Percentiles rank a stretch among this genome's conserved stretches.
phyloP scores from a whole-genome alignment of 441 rosid genomes.

The Dalechampia spathulata region DNA sequence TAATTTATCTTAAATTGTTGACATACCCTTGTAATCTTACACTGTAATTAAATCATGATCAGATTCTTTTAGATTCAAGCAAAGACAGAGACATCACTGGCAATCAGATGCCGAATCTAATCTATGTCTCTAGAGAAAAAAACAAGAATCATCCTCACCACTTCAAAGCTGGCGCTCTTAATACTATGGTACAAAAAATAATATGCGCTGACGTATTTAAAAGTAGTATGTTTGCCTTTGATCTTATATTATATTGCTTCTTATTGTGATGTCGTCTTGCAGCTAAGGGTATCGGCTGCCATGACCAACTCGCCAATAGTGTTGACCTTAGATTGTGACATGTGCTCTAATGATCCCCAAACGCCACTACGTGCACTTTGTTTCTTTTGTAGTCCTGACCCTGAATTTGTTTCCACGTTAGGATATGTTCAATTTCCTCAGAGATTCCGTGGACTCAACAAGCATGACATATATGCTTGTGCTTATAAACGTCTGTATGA shows the following conservation, averaged over 20 bases:
- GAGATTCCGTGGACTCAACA: constrained; percentile 36
- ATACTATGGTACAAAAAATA: constrained; percentile 59
- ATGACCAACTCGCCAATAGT: constrained; percentile 62
- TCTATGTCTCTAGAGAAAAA: constrained; percentile 66
- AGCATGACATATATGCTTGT: constrained; percentile 40
- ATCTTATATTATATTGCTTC: no score
- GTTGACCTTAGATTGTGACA: constrained; percentile 67
- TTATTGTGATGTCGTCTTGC: not conserved
- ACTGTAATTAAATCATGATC: not conserved
- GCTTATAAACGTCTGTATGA: constrained; percentile 23
- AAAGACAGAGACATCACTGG: constrained; percentile 38
- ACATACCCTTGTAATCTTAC: no score
- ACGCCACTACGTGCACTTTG: constrained; percentile 45
- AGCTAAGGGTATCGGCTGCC: constrained; percentile 59
- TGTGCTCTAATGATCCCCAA: constrained; percentile 55
- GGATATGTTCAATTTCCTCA: constrained; percentile 70
- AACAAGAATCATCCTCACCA: constrained; percentile 45
- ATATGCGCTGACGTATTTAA: no score
- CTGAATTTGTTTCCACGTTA: constrained; percentile 16
- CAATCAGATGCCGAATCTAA: constrained; percentile 45
- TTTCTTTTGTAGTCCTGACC: constrained; percentile 28
- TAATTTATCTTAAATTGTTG: no score
- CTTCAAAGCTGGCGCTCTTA: constrained; percentile 84
- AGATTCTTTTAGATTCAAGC: constrained; percentile 48
- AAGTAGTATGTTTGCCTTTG: no score